These are phyloP conservation scores for Prunus mira DNA, from an alignment of 306 rosid species.

Conservation along the genomic window DNA sequence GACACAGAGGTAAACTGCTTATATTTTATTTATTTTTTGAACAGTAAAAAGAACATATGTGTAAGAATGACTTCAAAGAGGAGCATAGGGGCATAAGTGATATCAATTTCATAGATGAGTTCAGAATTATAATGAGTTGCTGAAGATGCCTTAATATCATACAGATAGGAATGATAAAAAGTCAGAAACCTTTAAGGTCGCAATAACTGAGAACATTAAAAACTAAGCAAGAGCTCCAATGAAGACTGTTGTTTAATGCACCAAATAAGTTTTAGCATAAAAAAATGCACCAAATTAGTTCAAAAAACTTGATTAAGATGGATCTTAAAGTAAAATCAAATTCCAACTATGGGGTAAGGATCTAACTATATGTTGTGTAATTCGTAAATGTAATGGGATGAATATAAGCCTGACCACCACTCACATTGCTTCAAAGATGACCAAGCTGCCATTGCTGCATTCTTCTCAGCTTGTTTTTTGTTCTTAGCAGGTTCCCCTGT, in stretches of 20 bases:
- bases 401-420: conserved; percentile 7
- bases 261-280: not conserved
- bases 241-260: not conserved
- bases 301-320: not conserved
- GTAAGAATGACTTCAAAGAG: not conserved
- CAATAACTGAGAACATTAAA: conserved; percentile 1
- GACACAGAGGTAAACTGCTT: not conserved
- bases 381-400: not conserved
- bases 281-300: not conserved
- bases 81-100: not conserved
- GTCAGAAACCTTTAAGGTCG: not conserved
- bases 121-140: not conserved
- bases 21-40: no score
- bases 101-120: not conserved
- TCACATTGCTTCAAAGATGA: conserved; percentile 90
- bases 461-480: conserved; percentile 97
- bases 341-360: not conserved
- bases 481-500: conserved; percentile 98
- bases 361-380: not conserved
- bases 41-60: not conserved
- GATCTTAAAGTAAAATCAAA: not conserved
- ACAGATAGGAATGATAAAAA: not conserved
- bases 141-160: not conserved
- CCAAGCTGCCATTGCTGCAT: conserved; percentile 99
- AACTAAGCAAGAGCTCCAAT: not conserved